Evolutionary conservation across 192 early-diverging fungal genomes (phyloP), one percentile per base, ranked within the genome.

Genomic region (Diversispora epigaea): DNA sequence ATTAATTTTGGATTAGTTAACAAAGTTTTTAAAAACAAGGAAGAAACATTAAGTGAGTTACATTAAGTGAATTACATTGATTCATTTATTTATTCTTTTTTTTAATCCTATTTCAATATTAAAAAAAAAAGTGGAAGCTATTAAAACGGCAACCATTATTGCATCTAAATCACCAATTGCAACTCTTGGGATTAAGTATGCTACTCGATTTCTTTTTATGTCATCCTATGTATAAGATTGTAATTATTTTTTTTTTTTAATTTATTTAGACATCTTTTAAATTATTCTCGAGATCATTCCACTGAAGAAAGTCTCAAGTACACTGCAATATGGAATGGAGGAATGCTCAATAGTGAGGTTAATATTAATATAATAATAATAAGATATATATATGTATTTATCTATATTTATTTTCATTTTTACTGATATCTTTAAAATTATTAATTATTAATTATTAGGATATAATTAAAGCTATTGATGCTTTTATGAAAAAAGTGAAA

Each of bases 131-230:
- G 86, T 79, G 4, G 86, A 81, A 54, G 94, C 94, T 10, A 22
- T 93, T 10, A 85, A 88, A 32, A 87, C 83, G 0, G 97, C 95
- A 14, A 77, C 54, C 9, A 21, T 84, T 11, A 96, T 99, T 85
- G 94, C 93, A 11, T 64, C 83, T 22, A 98, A 99, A 83, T 93
- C 93, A 19, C 97, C 97, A 10, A 87, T 97, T 25, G 96, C 95
- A 15, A 80, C 88, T 17, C 73, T 86, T 22, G 93, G 96, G 52
- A 97, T 92, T 64, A 99, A 99, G 87, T 88, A 89, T 68, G 83
- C 52, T n/a, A 56, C 45, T 56, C 5, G 19, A 40, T 9, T 19
- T 45, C 67, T 1, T 21, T 21, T 22, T 46, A 54, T 4, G 50
- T 54, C 47, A 0, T 49, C 3, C 14, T 49, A 3, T 49, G 47